phyloP scores from a whole-genome alignment of 495 filamentous ascomycete genomes.

The Aspergillus bridgeri region DNA sequence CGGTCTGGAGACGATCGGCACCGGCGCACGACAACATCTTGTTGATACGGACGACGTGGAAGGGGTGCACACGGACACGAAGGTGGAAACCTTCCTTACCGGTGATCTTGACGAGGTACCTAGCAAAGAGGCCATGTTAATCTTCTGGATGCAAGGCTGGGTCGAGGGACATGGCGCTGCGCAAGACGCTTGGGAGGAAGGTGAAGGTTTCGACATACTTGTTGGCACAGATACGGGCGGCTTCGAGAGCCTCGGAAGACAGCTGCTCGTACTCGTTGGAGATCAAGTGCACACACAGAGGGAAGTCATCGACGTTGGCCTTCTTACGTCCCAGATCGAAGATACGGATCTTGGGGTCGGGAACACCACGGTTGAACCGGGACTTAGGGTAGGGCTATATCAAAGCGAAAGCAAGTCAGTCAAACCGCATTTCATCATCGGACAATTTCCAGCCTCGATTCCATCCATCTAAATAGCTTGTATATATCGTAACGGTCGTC shows the following conservation, averaged over 20 bases:
- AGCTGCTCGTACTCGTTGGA: conserved; percentile 99
- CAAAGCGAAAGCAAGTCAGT: conserved; percentile 25
- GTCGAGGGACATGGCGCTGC: not conserved
- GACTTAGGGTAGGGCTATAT: conserved; percentile 97
- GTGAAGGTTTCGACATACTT: conserved; percentile 55
- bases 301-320: conserved; percentile 97
- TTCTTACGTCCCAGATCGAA: conserved; percentile 99
- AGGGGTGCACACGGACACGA: conserved; percentile 95
- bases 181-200: not conserved
- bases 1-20: conserved; percentile 99
- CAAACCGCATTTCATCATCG: conserved; percentile 8
- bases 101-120: conserved; percentile 91
- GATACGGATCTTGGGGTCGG: conserved; percentile 98
- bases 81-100: conserved; percentile 99
- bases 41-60: conserved; percentile 99
- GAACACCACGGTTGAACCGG: conserved; percentile 99
- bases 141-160: not conserved
- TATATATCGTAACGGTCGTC: no score
- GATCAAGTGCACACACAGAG: conserved; percentile 94
- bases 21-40: conserved; percentile 99
- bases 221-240: conserved; percentile 99
- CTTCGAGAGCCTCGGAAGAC: conserved; percentile 97
- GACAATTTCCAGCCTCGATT: no score
- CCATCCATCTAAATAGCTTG: not conserved
- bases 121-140: conserved; percentile 20